Percentiles rank a stretch among this genome's conserved stretches.
Conservation (phyloP, 805 yeast species). For the Candida rishiriensis region DNA sequence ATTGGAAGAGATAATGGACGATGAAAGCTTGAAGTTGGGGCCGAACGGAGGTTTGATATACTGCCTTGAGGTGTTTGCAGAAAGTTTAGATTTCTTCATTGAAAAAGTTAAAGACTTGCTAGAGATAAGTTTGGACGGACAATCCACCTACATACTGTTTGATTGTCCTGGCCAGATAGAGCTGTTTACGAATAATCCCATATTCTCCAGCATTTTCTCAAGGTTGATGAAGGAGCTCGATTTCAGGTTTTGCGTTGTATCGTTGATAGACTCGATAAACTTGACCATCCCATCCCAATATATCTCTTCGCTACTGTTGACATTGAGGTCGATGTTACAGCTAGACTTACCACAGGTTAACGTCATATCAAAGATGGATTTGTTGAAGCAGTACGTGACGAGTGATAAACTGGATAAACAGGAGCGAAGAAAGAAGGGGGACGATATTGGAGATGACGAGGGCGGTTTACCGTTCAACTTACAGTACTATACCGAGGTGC, state of each 20-base stretch:
- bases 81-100: constrained; percentile 54
- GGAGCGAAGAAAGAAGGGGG: constrained; percentile 16
- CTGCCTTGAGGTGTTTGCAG: constrained; percentile 69
- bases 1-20: constrained; percentile 56
- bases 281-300: constrained; percentile 87
- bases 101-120: constrained; percentile 54
- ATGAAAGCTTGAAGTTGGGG: constrained; percentile 43
- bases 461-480: constrained; percentile 79
- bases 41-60: constrained; percentile 86
- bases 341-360: constrained; percentile 90
- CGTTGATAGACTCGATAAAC: constrained; percentile 77
- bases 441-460: constrained; percentile 24
- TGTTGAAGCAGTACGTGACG: constrained; percentile 50
- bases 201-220: constrained; percentile 65
- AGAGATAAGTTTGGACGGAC: constrained; percentile 34
- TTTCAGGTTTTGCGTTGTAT: constrained; percentile 77
- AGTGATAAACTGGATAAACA: constrained; percentile 20
- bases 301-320: constrained; percentile 71
- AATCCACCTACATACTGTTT: constrained; percentile 61
- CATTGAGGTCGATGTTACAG: constrained; percentile 89
- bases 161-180: constrained; percentile 98
- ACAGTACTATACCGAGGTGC: constrained; percentile 89
- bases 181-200: constrained; percentile 82
- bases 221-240: constrained; percentile 58
- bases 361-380: constrained; percentile 87